Percentiles rank a stretch among this genome's conserved stretches.
These are phyloP conservation scores for Chytriomyces hyalinus DNA, from an alignment of 192 early-diverging fungal genomes.

Conservation along the genomic window DNA sequence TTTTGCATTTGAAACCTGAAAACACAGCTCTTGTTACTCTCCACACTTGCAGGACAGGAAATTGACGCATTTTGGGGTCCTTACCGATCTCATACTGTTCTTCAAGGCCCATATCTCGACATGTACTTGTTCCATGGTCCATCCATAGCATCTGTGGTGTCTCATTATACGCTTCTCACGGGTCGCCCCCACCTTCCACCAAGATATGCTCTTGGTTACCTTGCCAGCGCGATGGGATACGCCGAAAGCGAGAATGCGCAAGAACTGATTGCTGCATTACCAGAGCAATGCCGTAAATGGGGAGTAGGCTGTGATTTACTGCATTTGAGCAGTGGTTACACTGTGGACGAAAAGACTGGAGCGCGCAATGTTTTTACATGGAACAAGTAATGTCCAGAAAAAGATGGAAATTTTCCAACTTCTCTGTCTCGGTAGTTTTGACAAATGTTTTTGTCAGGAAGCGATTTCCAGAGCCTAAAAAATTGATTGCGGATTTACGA, in stretches of 20 bases:
- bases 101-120: conserved; percentile 46
- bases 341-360: conserved; percentile 49
- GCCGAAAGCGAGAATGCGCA: conserved; percentile 67
- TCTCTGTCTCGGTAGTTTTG: not conserved
- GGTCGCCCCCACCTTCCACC: conserved; percentile 56
- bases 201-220: conserved; percentile 60
- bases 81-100: conserved; percentile 50
- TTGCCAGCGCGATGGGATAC: conserved; percentile 68
- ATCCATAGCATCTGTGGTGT: conserved; percentile 46
- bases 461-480: conserved; percentile 59
- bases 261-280: conserved; percentile 50
- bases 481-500: conserved; percentile 41
- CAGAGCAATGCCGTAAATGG: conserved; percentile 43
- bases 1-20: not conserved
- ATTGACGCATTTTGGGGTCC: conserved; percentile 60
- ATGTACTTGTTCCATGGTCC: conserved; percentile 51
- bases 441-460: conserved; percentile 25
- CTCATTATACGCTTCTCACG: conserved; percentile 44
- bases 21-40: conserved; percentile 37
- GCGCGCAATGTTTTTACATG: conserved; percentile 68
- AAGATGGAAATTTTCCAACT: not conserved
- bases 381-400: conserved; percentile 46
- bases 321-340: conserved; percentile 67
- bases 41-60: conserved; percentile 25
- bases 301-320: conserved; percentile 65